Evolutionary conservation across 805 yeast species (phyloP).

Genomic region (Kuraishia molischiana): DNA sequence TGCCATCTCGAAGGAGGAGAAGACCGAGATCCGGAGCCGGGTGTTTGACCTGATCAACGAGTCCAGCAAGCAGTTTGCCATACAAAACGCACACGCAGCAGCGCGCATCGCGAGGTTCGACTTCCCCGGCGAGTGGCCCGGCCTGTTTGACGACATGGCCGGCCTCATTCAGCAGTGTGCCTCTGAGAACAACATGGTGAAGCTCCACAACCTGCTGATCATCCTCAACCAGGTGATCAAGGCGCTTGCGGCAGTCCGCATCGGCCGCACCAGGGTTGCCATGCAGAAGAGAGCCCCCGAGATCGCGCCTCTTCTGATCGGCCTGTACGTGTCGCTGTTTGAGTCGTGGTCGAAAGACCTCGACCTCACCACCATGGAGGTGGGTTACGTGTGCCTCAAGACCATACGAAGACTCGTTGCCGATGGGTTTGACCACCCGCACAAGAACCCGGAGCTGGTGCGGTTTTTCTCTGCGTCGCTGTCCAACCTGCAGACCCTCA

Average conservation of each 20-base stretch:
- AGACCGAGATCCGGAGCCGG: constrained; percentile 45
- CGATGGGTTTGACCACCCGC: constrained; percentile 68
- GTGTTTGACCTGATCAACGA: constrained; percentile 53
- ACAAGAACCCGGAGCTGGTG: constrained; percentile 43
- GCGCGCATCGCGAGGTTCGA: constrained; percentile 75
- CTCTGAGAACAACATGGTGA: constrained; percentile 33
- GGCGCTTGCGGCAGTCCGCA: constrained; percentile 60
- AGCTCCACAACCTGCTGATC: constrained; percentile 51
- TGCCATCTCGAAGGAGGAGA: constrained; percentile 58
- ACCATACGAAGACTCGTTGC: constrained; percentile 62
- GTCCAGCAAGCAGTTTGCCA: constrained; percentile 60
- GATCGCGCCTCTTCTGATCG: constrained; percentile 48
- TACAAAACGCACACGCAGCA: constrained; percentile 80
- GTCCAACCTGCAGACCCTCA: constrained; percentile 48
- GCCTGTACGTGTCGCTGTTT: constrained; percentile 50
- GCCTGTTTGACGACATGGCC: constrained; percentile 57
- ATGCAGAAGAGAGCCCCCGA: constrained; percentile 64
- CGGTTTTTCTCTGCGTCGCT: constrained; percentile 52
- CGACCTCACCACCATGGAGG: constrained; percentile 51
- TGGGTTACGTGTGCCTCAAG: constrained; percentile 72
- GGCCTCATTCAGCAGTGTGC: constrained; percentile 32
- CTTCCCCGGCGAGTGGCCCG: constrained; percentile 84
- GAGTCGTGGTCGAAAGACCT: constrained; percentile 48
- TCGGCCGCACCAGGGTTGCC: constrained; percentile 75
- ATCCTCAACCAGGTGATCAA: constrained; percentile 75